Base-by-base conservation (phyloP, 2,329 filamentous ascomycete species). In the Neoscytalidium dimidiatum region DNA sequence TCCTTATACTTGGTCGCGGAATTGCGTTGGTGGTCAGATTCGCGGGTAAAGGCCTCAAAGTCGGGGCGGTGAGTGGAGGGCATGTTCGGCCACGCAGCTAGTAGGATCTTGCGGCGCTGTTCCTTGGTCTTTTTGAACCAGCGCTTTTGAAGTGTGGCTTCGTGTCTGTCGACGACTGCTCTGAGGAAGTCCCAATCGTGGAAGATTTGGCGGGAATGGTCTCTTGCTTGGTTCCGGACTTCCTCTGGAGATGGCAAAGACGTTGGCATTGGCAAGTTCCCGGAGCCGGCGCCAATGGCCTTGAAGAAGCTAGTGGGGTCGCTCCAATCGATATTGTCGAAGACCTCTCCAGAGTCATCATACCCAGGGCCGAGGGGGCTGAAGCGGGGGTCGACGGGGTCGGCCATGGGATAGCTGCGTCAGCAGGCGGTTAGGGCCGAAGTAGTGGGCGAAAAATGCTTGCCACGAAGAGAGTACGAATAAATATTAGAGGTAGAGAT, bases 121-220 rank as follows among this genome's bases (percentile, higher is more conserved):
- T 73, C 56, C 11, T 75, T 77, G 1, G 77, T 81, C 73, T 86
- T 86, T 69, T 87, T 87, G 2, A 69, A 66, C 85, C 85, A 89
- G 43, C 85, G 79, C 67, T 80, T 84, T 62, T 80, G 80, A 11
- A 88, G 81, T 0, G 78, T 80, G 0, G 71, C 72, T 69, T 88
- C 84, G 56, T 86, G 82, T 4, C 84, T 79, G 44, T 80, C 72
- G 2, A 87, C 63, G 4, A 85, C 83, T 0, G 71, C 70, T 11
- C 74, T 73, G 7, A 85, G 71, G 3, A 49, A 64, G 5, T 74
- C 67, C 68, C 78, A 81, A 65, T 70, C 66, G 6, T 65, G 66
- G 64, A 80, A 78, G 19, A 84, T 78, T 5, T 66, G 66, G 23
- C 63, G 51, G 3, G 72, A 68, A 48, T 70, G 70, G 19, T 51